A percentile compares a stretch with the other conserved stretches of the same genome.
Evolutionary conservation across 257 asterid genomes (phyloP).

Genomic region (Nicotiana attenuata): DNA sequence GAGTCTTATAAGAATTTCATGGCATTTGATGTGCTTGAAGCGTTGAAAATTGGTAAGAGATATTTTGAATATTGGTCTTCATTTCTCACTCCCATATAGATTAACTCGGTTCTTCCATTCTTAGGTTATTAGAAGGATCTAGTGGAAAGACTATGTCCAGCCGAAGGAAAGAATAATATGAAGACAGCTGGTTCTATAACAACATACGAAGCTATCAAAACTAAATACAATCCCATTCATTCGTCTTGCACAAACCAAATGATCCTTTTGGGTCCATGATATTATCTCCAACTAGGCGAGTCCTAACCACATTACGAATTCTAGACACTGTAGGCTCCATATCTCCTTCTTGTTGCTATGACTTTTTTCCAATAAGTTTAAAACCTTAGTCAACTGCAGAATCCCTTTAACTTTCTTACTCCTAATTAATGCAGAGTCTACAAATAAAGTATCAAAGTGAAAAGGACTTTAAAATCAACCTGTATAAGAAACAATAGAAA

Average conservation of each 20-base stretch:
- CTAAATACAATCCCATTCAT: not conserved
- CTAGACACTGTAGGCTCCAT: not conserved
- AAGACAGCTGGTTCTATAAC: not conserved
- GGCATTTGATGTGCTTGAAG: conserved; percentile 2
- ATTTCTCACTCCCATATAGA: not conserved
- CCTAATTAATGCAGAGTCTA: not conserved
- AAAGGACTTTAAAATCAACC: not conserved
- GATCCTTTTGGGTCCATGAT: not conserved
- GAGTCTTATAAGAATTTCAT: not conserved
- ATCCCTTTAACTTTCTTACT: not conserved
- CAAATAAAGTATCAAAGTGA: not conserved
- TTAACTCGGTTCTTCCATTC: not conserved
- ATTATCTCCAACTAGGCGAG: not conserved
- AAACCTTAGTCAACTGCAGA: not conserved
- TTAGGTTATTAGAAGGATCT: not conserved
- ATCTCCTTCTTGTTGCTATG: not conserved
- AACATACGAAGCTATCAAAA: not conserved
- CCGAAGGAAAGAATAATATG: not conserved
- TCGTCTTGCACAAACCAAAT: not conserved
- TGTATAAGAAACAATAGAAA: not conserved
- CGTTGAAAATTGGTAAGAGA: not conserved
- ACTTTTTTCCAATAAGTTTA: not conserved
- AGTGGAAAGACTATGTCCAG: not conserved
- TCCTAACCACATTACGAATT: not conserved
- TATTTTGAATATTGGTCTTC: not conserved